Evolutionary conservation across 2,329 filamentous ascomycete species (phyloP), one percentile per base, ranked within the genome.

Genomic region (Microdochium trichocladiopsis): DNA sequence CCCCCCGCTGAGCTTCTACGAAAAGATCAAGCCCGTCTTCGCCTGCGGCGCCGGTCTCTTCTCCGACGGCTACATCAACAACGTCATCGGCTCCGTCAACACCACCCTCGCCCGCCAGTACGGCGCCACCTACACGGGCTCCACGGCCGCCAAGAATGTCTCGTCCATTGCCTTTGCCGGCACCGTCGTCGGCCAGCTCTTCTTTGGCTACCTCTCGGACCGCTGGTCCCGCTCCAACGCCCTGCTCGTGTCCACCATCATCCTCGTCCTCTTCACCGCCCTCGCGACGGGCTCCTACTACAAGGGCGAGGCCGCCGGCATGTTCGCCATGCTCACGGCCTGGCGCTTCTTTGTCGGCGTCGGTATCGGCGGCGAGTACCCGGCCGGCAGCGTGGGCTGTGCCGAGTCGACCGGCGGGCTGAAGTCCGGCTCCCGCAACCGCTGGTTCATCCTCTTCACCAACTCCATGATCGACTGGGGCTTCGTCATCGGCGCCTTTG

Each of bases 51-150:
- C 91, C 50, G 92, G 92, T 62, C 77, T 96, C 2, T 96, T 96
- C 70, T 91, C 87, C 23, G 92, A 96, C 68, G 92, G 92, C 16
- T 96, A 96, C 68, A 82, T 96, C 65, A 95, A 95, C 70, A 90
- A 89, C 63, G 88, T 90, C 71, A 45, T 45, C 61, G 72, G 47
- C 21, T 88, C 87, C 2, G 91, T 96, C 53, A 88, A 86, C 61
- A 95, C 90, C 1, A 83, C 91, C 53, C 79, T 96, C 6, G 68
- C 66, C 21, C 70, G 66, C 1, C 77, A 95, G 60, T 96, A 96
- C 63, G 79, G 79, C 41, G 70, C 76, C 1, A 69, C 79, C n/a
- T 96, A 91, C 69, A 76, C 66, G n/a, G 71, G 73, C 2, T 93
- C 88, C 0, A 73, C 75, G 0, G 86, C 90, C 2, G 82, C 84